Conservation (phyloP, 2,329 filamentous ascomycete species). For the Fusarium chuoi region DNA sequence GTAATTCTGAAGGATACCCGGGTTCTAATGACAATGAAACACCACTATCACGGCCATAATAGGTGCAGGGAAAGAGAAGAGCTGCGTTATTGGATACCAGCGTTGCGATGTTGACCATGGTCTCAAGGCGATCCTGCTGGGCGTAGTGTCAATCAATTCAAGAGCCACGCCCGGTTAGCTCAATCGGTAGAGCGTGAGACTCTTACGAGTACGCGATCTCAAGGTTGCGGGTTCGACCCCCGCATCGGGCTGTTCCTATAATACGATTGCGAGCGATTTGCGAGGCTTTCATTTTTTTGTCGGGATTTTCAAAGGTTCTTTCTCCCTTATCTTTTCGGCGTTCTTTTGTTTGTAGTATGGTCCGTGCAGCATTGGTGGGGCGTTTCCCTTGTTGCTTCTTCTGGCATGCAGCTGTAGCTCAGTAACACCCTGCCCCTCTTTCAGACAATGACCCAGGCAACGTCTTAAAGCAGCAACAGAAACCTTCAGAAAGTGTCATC, state of each 20-base stretch:
- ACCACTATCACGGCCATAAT: slow-evolving; percentile 8
- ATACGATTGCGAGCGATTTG: slow-evolving; percentile 24
- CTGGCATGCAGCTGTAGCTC: slow-evolving; percentile 19
- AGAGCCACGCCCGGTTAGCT: slow-evolving; percentile 49
- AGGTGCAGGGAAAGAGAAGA: not conserved
- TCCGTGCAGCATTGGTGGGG: slow-evolving; percentile 7
- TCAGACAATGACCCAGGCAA: not conserved
- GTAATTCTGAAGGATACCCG: slow-evolving; percentile 34
- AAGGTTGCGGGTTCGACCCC: slow-evolving; percentile 66
- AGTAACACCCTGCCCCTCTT: slow-evolving; percentile 21
- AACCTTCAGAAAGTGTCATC: not conserved
- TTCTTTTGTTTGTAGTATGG: not conserved
- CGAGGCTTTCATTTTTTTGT: slow-evolving; percentile 23
- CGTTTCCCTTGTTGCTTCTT: not conserved
- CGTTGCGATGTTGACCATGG: not conserved
- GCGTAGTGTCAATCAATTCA: slow-evolving; percentile 20
- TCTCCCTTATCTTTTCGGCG: not conserved
- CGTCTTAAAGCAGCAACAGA: slow-evolving; percentile 40
- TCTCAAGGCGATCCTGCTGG: not conserved
- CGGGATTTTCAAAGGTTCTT: not conserved
- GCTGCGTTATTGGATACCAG: not conserved
- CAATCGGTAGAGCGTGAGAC: slow-evolving; percentile 72
- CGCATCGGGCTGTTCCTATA: slow-evolving; percentile 50
- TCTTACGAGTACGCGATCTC: slow-evolving; percentile 63
- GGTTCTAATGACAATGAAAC: slow-evolving; percentile 32